Conservation (phyloP, 352 stramenopile species). For the Elongisporangium prolatum region DNA sequence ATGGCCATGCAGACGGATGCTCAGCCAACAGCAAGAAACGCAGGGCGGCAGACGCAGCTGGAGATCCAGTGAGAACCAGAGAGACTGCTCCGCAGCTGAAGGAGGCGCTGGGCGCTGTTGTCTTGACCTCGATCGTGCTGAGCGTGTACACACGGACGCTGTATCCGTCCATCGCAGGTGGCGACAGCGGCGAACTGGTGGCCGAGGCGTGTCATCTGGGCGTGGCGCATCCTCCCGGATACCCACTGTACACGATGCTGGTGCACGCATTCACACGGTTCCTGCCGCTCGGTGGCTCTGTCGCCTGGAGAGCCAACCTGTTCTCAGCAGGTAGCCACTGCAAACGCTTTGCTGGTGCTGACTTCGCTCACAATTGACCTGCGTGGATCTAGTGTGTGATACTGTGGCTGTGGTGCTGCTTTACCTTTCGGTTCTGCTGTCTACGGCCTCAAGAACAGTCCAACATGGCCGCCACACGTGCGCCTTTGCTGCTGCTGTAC, state of each 20-base stretch:
- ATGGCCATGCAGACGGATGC: background rate
- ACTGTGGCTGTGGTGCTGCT: conserved; percentile 44
- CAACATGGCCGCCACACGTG: conserved; percentile 17
- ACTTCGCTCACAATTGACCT: conserved; percentile 1
- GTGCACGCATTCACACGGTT: conserved; percentile 59
- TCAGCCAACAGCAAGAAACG: background rate
- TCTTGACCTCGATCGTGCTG: conserved; percentile 23
- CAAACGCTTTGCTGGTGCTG: conserved; percentile 1
- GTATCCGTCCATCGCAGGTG: conserved; percentile 84
- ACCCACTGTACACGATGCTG: conserved; percentile 92
- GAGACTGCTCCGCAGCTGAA: background rate
- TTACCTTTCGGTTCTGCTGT: conserved; percentile 49
- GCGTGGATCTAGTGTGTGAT: conserved; percentile 41
- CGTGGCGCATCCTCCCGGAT: conserved; percentile 92
- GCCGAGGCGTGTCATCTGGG: conserved; percentile 92
- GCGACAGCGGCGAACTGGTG: conserved; percentile 91
- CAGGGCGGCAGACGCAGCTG: background rate
- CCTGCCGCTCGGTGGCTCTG: conserved; percentile 25
- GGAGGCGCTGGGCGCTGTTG: background rate
- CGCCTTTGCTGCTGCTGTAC: conserved; percentile 53
- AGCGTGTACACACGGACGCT: conserved; percentile 73
- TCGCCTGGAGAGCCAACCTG: conserved; percentile 87
- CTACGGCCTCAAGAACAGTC: conserved; percentile 16
- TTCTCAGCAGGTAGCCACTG: conserved; percentile 71
- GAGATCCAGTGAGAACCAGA: background rate